Percentiles rank a stretch among this genome's conserved stretches.
phyloP scores from a whole-genome alignment of 345 rosid genomes.

The Heritiera fomes region DNA sequence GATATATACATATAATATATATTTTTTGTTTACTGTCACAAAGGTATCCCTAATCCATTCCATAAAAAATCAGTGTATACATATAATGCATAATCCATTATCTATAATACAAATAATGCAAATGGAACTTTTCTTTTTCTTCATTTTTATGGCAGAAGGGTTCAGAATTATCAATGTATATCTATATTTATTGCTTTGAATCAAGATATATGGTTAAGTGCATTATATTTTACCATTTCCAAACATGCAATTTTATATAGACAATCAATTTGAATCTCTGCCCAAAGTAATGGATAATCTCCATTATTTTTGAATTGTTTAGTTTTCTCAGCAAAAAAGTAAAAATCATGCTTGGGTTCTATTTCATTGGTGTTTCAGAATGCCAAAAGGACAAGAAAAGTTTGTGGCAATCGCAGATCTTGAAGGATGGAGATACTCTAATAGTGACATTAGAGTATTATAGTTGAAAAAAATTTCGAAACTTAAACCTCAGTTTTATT shows the following conservation, averaged over 20 bases:
- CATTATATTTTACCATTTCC: too few species aligned
- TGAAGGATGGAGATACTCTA: slow-evolving; percentile 83
- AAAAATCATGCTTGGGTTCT: slow-evolving; percentile 4
- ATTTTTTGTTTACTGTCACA: too few species aligned
- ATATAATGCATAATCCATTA: too few species aligned
- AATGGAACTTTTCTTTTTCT: background rate
- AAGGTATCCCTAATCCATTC: too few species aligned
- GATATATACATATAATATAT: too few species aligned
- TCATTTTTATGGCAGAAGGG: background rate
- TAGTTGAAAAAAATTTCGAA: background rate
- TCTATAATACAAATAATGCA: too few species aligned
- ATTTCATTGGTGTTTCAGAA: slow-evolving; percentile 37
- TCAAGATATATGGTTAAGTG: too few species aligned
- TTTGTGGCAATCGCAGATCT: slow-evolving; percentile 70
- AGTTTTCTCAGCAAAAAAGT: background rate
- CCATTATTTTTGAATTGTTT: background rate
- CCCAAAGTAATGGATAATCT: background rate
- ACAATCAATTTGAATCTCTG: too few species aligned
- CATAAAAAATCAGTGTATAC: too few species aligned
- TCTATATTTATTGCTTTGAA: background rate
- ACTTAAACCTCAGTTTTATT: background rate
- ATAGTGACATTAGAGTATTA: slow-evolving; percentile 54
- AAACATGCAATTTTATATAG: too few species aligned
- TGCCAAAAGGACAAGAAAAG: slow-evolving; percentile 81
- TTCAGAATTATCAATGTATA: background rate